Base-by-base conservation (phyloP, 345 rosid species). In the Citrus cavaleriei region DNA sequence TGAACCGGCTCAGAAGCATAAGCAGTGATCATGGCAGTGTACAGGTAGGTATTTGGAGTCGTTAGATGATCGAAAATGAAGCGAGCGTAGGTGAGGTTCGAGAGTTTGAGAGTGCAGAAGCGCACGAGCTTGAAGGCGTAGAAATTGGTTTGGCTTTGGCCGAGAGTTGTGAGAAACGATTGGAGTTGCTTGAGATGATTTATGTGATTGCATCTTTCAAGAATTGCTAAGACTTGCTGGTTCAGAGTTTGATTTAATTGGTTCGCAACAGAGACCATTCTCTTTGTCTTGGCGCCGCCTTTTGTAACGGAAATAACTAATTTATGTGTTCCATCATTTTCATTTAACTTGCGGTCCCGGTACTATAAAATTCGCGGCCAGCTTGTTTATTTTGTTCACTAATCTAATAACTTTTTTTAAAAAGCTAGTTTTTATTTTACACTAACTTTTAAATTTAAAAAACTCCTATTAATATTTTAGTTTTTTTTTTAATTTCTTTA, bases 121-220 rank as follows among this genome's bases (percentile, higher is more conserved):
- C 96, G 97, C 55, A 94, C 83, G 46, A 94, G 91, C 86, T 94
- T 94, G 86, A 91, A 94, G 69, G 84, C 80, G 82, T 86, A 85
- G 89, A 94, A 88, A 14, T 87, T 88, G 46, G 92, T 89, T 40
- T 87, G 88, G 69, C 84, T 78, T 59, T 91, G 93, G 68, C 93
- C 97, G 30, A 85, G 81, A 27, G 85, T 76, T 28, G 85, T 70
- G 81, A 91, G 83, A 73, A 88, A 82, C 35, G 91, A 89, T 78
- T 93, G 97, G 68, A 93, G 90, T 84, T 93, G 97, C 81, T 90
- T 91, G 57, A 94, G 83, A 77, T 94, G 95, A 63, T 78, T 86
- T 54, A 92, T 82, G 79, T 86, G 86, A 67, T 54, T 82, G 87
- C 88, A 87, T 81, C 80, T 89, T 2, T 90, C 85, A 10, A 94